Percentiles rank a stretch among this genome's conserved stretches.
Evolutionary conservation across 495 filamentous ascomycete genomes (phyloP).

Genomic region (Coniosporium apollinis): DNA sequence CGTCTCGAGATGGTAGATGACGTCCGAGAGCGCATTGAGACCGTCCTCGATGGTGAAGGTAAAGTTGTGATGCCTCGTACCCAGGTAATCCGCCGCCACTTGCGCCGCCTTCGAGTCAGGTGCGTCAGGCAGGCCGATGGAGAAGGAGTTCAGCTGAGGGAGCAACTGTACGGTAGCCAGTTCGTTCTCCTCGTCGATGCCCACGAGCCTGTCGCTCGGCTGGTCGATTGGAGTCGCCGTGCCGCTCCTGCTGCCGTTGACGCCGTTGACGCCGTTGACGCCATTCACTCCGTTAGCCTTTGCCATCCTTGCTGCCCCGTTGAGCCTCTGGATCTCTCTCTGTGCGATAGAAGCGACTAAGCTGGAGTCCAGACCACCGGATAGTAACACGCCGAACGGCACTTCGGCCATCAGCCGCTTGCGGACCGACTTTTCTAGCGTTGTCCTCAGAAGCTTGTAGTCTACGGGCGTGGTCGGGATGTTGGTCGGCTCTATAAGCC

Average conservation of each 20-base stretch:
- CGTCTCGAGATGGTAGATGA: slow-evolving; percentile 94
- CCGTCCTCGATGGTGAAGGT: slow-evolving; percentile 96
- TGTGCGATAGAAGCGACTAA: slow-evolving; percentile 91
- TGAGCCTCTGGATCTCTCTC: slow-evolving; percentile 66
- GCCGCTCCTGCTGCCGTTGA: slow-evolving; percentile 25
- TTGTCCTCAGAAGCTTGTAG: slow-evolving; percentile 59
- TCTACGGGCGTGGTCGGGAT: slow-evolving; percentile 67
- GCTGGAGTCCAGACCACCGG: slow-evolving; percentile 89
- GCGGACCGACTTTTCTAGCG: slow-evolving; percentile 78
- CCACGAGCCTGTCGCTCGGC: slow-evolving; percentile 55
- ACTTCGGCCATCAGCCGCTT: slow-evolving; percentile 98
- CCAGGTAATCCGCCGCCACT: slow-evolving; percentile 85
- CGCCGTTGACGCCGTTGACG: slow-evolving; percentile 25
- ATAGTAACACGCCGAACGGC: slow-evolving; percentile 88
- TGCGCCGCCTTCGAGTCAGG: slow-evolving; percentile 80
- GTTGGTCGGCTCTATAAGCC: slow-evolving; percentile 65
- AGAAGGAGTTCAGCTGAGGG: slow-evolving; percentile 93
- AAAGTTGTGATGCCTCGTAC: slow-evolving; percentile 94
- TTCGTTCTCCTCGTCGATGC: slow-evolving; percentile 81
- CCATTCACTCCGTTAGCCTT: slow-evolving; percentile 23
- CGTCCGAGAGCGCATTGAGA: slow-evolving; percentile 85
- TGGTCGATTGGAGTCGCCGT: no score
- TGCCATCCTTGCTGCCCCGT: slow-evolving; percentile 31
- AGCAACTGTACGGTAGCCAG: slow-evolving; percentile 82
- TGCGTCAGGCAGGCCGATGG: slow-evolving; percentile 80